Evolutionary conservation across 169 alveolate genomes (phyloP).

Genomic region (Plasmodium knowlesi): DNA sequence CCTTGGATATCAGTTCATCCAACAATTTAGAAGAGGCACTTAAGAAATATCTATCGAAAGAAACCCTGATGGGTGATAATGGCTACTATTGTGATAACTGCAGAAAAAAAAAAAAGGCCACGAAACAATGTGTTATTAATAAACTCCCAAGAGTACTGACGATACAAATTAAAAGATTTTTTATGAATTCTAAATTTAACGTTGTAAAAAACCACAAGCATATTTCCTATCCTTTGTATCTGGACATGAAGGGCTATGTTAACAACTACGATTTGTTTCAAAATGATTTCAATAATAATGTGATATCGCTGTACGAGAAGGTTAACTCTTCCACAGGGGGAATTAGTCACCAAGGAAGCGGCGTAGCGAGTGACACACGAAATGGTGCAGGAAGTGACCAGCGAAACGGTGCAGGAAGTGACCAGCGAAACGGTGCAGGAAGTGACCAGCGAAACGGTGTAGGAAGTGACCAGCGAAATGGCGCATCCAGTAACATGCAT

Average conservation of each 20-base stretch:
- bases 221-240: constrained; percentile 49
- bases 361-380: neutral
- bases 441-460: neutral
- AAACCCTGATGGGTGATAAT: constrained; percentile 76
- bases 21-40: constrained; percentile 78
- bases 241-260: constrained; percentile 60
- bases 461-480: neutral
- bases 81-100: constrained; percentile 82
- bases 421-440: neutral
- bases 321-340: neutral
- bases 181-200: constrained; percentile 49
- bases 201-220: constrained; percentile 50
- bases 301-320: constrained; percentile 56
- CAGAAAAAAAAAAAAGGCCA: constrained; percentile 78
- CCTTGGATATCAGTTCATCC: constrained; percentile 79
- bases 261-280: constrained; percentile 52
- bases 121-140: constrained; percentile 80
- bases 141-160: constrained; percentile 80
- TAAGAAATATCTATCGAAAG: constrained; percentile 66
- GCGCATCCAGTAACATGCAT: no score
- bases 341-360: no score
- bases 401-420: neutral
- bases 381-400: neutral
- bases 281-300: constrained; percentile 47
- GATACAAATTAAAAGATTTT: constrained; percentile 79